Evolutionary conservation across 2,329 filamentous ascomycete genomes (phyloP).

Genomic region (Trichothecium roseum): DNA sequence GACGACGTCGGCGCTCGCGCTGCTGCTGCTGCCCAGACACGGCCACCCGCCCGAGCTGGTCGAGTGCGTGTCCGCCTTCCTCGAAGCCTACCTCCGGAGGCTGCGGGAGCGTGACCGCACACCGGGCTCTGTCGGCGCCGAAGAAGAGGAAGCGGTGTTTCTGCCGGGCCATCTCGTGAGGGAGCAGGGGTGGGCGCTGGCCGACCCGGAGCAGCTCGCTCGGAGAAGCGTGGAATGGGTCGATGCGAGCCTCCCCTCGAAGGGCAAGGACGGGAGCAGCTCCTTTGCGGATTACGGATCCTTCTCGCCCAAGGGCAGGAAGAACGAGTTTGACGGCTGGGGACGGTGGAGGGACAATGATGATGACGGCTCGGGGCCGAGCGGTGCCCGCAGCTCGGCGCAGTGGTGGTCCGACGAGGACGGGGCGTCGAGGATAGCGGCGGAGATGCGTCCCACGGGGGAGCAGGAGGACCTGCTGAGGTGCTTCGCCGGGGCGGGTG

Average conservation of each 20-base stretch:
- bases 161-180: constrained; percentile 32
- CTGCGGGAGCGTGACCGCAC: constrained; percentile 18
- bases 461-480: constrained; percentile 14
- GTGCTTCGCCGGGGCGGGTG: constrained; percentile 5
- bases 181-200: constrained; percentile 22
- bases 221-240: constrained; percentile 6
- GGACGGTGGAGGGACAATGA: constrained; percentile 26
- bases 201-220: constrained; percentile 20
- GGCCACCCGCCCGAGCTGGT: constrained; percentile 26
- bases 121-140: constrained; percentile 21
- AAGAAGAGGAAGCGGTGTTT: constrained; percentile 31
- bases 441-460: constrained; percentile 23
- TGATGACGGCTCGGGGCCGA: not conserved
- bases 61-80: constrained; percentile 28
- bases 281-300: not conserved
- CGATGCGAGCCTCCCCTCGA: constrained; percentile 2
- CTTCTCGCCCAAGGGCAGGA: not conserved
- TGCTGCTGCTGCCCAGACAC: too few relatives aligned
- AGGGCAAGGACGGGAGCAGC: constrained; percentile 3
- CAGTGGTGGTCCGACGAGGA: constrained; percentile 38
- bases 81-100: constrained; percentile 21
- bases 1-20: too few relatives aligned
- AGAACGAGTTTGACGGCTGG: constrained; percentile 32
- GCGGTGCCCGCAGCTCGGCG: constrained; percentile 3
- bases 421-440: constrained; percentile 23